Evolutionary conservation across 2,329 filamentous ascomycete species (phyloP).

Genomic region (Hypomyces perniciosus): DNA sequence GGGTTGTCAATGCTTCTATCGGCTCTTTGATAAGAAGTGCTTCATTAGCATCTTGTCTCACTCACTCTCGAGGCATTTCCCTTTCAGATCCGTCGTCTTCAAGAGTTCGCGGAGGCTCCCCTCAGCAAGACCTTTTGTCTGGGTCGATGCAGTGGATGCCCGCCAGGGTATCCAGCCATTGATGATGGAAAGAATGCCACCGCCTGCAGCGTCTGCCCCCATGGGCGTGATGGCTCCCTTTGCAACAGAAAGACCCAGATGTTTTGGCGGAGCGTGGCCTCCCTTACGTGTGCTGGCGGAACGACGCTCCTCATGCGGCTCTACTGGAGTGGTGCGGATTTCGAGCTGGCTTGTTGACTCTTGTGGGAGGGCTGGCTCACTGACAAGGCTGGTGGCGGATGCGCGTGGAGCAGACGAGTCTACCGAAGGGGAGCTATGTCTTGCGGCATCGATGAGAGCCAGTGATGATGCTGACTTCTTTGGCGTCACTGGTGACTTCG

Average conservation of each 20-base stretch:
- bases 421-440: constrained; percentile 24
- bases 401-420: constrained; percentile 26
- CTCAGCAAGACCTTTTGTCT: constrained; percentile 44
- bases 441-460: constrained; percentile 33
- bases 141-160: constrained; percentile 17
- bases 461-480: constrained; percentile 28
- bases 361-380: constrained; percentile 51
- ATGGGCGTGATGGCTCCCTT: constrained; percentile 24
- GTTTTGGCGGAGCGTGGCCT: background rate
- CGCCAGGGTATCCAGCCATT: constrained; percentile 44
- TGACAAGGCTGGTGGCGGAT: constrained; percentile 40
- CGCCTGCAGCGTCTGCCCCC: constrained; percentile 19
- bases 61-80: constrained; percentile 26
- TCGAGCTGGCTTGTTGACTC: constrained; percentile 48
- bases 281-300: background rate
- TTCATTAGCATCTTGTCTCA: background rate
- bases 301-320: constrained; percentile 18
- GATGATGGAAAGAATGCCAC: constrained; percentile 33
- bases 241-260: constrained; percentile 22
- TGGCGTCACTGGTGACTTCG: constrained; percentile 15
- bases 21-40: background rate
- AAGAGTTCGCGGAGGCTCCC: constrained; percentile 50
- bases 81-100: constrained; percentile 31
- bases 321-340: constrained; percentile 33
- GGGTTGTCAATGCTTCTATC: background rate